Percentiles rank a stretch among this genome's conserved stretches.
Evolutionary conservation across 164 flowering plant genomes (phyloP).

Genomic region (Aristolochia californica): DNA sequence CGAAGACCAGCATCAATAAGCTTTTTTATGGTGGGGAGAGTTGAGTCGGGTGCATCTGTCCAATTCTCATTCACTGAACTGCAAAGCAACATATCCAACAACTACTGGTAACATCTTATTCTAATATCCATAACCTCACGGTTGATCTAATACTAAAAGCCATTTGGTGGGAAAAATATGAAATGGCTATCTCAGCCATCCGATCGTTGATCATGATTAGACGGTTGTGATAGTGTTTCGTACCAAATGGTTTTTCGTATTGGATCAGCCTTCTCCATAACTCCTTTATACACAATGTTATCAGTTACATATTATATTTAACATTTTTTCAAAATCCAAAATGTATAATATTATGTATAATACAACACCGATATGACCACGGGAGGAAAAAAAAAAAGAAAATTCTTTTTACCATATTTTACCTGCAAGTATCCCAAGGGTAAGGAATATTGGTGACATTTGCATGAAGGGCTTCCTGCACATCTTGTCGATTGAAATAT

Average conservation of each 20-base stretch:
- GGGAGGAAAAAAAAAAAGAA: background rate
- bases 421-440: constrained; percentile 44
- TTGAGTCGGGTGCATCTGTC: constrained; percentile 9
- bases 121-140: too few species aligned
- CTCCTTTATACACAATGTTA: too few species aligned
- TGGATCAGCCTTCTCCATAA: too few species aligned
- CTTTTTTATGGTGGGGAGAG: constrained; percentile 38
- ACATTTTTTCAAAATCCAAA: too few species aligned
- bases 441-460: constrained; percentile 10
- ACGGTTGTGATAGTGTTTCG: background rate
- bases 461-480: constrained; percentile 41
- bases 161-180: too few species aligned
- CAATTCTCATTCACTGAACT: background rate
- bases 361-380: too few species aligned
- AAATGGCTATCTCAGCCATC: too few species aligned
- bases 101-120: background rate
- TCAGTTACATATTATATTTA: too few species aligned
- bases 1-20: constrained; percentile 44
- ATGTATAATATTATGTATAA: too few species aligned
- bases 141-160: too few species aligned
- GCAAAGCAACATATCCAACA: background rate
- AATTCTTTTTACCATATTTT: constrained; percentile 4
- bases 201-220: too few species aligned
- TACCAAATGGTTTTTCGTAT: background rate
- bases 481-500: constrained; percentile 47